Percentiles rank a stretch among this genome's conserved stretches.
Evolutionary conservation across 2,329 filamentous ascomycete species (phyloP).

Genomic region (Blastomyces emzantsi): DNA sequence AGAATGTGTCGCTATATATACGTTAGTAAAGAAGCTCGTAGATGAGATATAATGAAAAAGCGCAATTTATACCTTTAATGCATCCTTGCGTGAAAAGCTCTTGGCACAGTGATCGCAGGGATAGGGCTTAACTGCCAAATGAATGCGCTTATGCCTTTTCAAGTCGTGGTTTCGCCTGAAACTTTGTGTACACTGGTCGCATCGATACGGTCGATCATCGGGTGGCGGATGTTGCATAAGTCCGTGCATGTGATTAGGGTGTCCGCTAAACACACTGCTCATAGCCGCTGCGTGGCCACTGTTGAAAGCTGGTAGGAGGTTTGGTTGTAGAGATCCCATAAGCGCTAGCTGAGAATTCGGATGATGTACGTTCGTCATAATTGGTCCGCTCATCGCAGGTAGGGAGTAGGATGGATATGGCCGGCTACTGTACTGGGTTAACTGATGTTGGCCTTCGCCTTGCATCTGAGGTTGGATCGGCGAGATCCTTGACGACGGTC

Average conservation of each 20-base stretch:
- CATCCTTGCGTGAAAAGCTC: constrained; percentile 94
- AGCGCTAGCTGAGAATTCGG: constrained; percentile 64
- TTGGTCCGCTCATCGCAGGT: constrained; percentile 54
- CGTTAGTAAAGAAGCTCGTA: constrained; percentile 12
- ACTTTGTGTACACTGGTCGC: constrained; percentile 81
- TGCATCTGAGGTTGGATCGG: constrained; percentile 45
- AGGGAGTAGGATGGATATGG: constrained; percentile 48
- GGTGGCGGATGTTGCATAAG: constrained; percentile 47
- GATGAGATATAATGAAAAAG: neutral
- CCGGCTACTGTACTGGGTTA: constrained; percentile 31
- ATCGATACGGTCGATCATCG: constrained; percentile 86
- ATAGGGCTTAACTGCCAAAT: constrained; percentile 91
- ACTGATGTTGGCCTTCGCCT: constrained; percentile 24
- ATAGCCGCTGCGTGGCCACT: constrained; percentile 50
- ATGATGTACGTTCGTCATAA: constrained; percentile 70
- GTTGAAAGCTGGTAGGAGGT: constrained; percentile 52
- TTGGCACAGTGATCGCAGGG: constrained; percentile 88
- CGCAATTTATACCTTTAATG: constrained; percentile 66
- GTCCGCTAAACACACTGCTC: constrained; percentile 52
- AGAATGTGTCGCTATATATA: constrained; percentile 48
- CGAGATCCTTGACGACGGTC: constrained; percentile 43
- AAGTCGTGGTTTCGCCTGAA: constrained; percentile 96
- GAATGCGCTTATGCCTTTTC: constrained; percentile 92
- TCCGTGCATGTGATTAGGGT: constrained; percentile 40
- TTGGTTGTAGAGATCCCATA: constrained; percentile 50